Evolutionary conservation across 345 rosid genomes (phyloP).

Genomic region (Camelina hispida): DNA sequence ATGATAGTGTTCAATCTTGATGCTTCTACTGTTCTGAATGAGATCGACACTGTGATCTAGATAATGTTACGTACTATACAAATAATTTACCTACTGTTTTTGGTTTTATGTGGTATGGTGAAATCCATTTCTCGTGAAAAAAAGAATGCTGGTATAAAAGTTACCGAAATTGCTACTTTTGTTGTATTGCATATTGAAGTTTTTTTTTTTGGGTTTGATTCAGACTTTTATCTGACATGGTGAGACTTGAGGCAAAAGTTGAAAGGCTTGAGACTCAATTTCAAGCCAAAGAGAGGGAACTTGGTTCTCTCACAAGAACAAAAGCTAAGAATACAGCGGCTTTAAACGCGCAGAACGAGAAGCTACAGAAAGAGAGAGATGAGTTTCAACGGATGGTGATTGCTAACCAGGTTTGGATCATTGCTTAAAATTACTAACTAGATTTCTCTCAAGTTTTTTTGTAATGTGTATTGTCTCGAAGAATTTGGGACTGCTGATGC

Average conservation of each 20-base stretch:
- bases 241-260: slow-evolving; percentile 86
- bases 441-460: not conserved
- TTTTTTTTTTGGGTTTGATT: slow-evolving; percentile 16
- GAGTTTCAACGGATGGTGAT: slow-evolving; percentile 98
- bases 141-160: not conserved
- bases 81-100: slow-evolving; percentile 3
- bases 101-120: slow-evolving; percentile 5
- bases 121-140: not conserved
- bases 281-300: slow-evolving; percentile 89
- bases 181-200: not conserved
- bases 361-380: slow-evolving; percentile 92
- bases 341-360: slow-evolving; percentile 86
- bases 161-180: slow-evolving; percentile 19
- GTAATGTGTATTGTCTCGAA: not conserved
- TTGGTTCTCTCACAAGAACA: slow-evolving; percentile 86
- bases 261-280: slow-evolving; percentile 90
- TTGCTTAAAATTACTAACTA: not conserved
- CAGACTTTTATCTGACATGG: slow-evolving; percentile 76
- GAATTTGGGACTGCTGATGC: slow-evolving; percentile 3
- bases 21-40: slow-evolving; percentile 6
- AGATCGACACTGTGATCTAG: not conserved
- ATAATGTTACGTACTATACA: not conserved
- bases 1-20: not conserved
- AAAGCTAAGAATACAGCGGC: slow-evolving; percentile 89
- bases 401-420: slow-evolving; percentile 78